Conservation (phyloP, 192 early-diverging fungal genomes). For the Neocallimastix lanati region DNA sequence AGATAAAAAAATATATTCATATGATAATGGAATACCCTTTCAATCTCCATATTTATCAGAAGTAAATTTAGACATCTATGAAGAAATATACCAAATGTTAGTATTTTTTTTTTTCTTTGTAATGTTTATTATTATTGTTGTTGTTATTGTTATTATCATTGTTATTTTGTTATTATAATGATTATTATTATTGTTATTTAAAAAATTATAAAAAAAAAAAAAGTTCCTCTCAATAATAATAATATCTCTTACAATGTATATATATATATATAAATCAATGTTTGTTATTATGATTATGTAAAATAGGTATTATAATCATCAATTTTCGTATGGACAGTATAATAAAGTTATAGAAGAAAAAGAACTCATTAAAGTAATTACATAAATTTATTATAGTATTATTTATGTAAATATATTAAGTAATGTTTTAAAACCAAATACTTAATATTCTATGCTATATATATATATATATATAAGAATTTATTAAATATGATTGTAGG, state of each 20-base stretch:
- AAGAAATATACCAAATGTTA: background rate
- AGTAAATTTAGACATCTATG: background rate
- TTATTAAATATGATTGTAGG: background rate
- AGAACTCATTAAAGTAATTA: background rate
- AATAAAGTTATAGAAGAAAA: background rate
- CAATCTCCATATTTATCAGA: background rate
- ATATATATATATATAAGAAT: background rate
- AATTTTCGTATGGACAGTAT: background rate
- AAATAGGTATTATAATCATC: background rate
- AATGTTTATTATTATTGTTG: too few relatives aligned
- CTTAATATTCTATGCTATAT: too few relatives aligned
- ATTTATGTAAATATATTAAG: too few relatives aligned
- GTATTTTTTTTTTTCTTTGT: background rate
- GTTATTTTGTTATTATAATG: too few relatives aligned
- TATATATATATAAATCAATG: background rate
- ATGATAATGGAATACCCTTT: background rate
- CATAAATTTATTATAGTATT: too few relatives aligned
- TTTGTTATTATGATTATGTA: too few relatives aligned
- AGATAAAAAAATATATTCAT: background rate
- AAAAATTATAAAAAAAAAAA: too few relatives aligned
- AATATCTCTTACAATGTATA: too few relatives aligned
- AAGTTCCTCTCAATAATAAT: too few relatives aligned
- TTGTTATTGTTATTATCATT: too few relatives aligned
- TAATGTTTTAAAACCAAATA: too few relatives aligned
- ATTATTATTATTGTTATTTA: too few relatives aligned